A percentile compares a stretch with the other conserved stretches of the same genome.
These are phyloP conservation scores for Penicillium sp. DNA, from an alignment of 2,329 filamentous ascomycete species.

Conservation along the genomic window DNA sequence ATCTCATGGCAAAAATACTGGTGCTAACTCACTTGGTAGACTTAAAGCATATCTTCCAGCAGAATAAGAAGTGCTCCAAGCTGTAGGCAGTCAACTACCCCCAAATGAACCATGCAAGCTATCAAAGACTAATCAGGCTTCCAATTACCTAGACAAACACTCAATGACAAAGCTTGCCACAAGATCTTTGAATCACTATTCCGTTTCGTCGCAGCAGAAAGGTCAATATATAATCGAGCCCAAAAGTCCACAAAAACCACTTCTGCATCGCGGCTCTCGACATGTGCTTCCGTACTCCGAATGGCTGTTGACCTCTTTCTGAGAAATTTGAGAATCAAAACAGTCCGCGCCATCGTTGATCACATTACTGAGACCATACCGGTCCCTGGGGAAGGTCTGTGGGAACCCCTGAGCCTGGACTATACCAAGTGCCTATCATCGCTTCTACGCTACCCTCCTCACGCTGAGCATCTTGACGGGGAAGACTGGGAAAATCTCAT, in stretches of 20 bases:
- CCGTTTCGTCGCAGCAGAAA: conserved; percentile 67
- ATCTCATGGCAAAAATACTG: background rate
- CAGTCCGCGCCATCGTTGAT: conserved; percentile 72
- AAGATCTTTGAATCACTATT: conserved; percentile 80
- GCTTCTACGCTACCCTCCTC: conserved; percentile 69
- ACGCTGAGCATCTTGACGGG: conserved; percentile 73
- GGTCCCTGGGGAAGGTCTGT: conserved; percentile 59
- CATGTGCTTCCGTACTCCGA: conserved; percentile 70
- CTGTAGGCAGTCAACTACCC: conserved; percentile 29
- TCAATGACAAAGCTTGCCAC: conserved; percentile 77
- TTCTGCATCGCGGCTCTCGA: conserved; percentile 59
- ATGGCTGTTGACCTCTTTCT: conserved; percentile 68
- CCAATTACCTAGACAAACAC: conserved; percentile 34
- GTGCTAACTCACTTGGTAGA: conserved; percentile 33
- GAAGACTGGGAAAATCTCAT: conserved; percentile 68
- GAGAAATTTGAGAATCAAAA: conserved; percentile 68
- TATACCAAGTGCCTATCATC: conserved; percentile 74
- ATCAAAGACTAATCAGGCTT: conserved; percentile 13
- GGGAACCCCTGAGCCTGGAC: conserved; percentile 68
- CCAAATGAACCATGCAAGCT: background rate
- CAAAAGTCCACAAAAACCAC: conserved; percentile 52
- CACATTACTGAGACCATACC: conserved; percentile 77
- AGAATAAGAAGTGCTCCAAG: conserved; percentile 47
- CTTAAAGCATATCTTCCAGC: conserved; percentile 55
- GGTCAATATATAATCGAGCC: conserved; percentile 59